Conservation (phyloP, 192 early-diverging fungal species). For the Geosiphon pyriformis region DNA sequence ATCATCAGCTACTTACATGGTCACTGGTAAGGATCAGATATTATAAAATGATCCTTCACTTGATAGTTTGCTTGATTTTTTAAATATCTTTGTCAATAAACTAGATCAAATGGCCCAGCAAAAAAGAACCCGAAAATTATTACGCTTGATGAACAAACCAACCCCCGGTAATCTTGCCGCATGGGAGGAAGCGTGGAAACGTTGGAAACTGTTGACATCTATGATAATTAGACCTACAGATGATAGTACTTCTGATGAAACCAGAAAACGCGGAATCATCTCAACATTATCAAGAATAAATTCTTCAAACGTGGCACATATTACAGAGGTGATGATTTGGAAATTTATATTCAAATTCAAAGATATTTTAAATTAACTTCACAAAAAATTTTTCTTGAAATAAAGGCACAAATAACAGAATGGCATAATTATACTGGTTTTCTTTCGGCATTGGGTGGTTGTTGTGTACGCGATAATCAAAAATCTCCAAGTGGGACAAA, state of each 20-base stretch:
- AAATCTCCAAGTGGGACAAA: background rate
- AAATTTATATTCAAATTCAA: background rate
- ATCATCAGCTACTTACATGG: constrained; percentile 39
- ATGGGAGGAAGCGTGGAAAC: constrained; percentile 74
- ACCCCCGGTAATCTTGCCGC: constrained; percentile 76
- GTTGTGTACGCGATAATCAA: constrained; percentile 41
- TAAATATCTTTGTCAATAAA: too few species aligned
- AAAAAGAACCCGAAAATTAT: constrained; percentile 62
- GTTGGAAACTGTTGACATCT: constrained; percentile 63
- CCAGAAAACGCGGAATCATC: constrained; percentile 6
- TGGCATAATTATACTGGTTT: constrained; percentile 84
- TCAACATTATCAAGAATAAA: background rate
- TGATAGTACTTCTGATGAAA: constrained; percentile 28
- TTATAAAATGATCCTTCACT: too few species aligned
- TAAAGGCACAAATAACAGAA: constrained; percentile 39
- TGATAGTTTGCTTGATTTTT: too few species aligned
- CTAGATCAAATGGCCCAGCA: constrained; percentile 75
- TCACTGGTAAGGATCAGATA: constrained; percentile 56
- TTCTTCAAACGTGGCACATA: background rate
- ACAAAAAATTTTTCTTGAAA: background rate
- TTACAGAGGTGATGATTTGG: constrained; percentile 15
- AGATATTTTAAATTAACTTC: background rate
- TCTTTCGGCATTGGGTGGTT: constrained; percentile 71
- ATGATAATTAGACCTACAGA: constrained; percentile 30
- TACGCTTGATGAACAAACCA: constrained; percentile 58